These are phyloP conservation scores for Straminergon stramineum DNA, from an alignment of 225 moss, liverwort and hornwort species.

Conservation along the genomic window DNA sequence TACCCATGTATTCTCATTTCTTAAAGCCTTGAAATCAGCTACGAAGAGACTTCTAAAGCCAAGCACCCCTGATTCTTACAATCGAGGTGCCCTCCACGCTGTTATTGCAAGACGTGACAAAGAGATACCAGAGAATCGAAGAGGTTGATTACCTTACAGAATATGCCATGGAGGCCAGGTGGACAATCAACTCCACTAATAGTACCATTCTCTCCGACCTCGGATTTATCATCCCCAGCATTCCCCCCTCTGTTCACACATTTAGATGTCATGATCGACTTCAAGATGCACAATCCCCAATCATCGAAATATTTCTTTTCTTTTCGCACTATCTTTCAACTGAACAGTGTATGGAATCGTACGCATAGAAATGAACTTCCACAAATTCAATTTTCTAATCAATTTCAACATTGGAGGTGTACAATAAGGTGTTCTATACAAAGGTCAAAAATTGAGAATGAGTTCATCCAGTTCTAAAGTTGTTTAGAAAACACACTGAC, in stretches of 20 bases:
- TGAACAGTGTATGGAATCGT: not conserved
- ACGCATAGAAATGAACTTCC: not conserved
- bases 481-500: not conserved
- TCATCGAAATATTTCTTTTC: not conserved
- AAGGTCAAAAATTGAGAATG: not conserved
- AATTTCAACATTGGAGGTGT: not conserved
- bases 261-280: not conserved
- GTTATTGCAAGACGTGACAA: not conserved
- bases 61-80: not conserved
- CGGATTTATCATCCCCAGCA: slow-evolving; percentile 50
- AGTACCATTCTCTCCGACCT: slow-evolving; percentile 63
- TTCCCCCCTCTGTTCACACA: slow-evolving; percentile 64
- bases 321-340: not conserved
- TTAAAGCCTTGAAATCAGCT: not conserved
- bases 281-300: not conserved
- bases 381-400: not conserved
- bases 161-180: slow-evolving; percentile 82
- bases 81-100: not conserved
- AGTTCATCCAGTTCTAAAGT: not conserved
- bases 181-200: slow-evolving; percentile 85
- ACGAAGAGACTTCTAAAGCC: not conserved
- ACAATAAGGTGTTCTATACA: not conserved
- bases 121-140: not conserved
- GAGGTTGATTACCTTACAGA: slow-evolving; percentile 66
- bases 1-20: not conserved